phyloP scores from a whole-genome alignment of 352 stramenopile genomes.

The Pythium angustatum region DNA sequence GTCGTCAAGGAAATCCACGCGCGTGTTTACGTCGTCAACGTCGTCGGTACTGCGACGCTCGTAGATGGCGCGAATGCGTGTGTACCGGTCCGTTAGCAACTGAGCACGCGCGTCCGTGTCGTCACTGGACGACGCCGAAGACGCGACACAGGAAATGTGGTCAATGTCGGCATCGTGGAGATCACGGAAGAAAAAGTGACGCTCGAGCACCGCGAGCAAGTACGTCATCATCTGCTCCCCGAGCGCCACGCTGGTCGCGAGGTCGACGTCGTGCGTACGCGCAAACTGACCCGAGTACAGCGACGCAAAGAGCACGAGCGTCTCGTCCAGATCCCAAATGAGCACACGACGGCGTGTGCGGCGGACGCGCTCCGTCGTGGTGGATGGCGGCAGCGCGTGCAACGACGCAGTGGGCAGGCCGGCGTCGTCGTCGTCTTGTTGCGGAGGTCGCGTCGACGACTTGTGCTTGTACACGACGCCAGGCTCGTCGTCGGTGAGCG shows the following conservation, averaged over 20 bases:
- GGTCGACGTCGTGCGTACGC: conserved; percentile 56
- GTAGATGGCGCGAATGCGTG: conserved; percentile 77
- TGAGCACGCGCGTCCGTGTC: neutral
- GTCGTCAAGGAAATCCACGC: conserved; percentile 73
- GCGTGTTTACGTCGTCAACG: neutral
- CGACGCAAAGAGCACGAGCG: conserved; percentile 78
- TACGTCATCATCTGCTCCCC: conserved; percentile 89
- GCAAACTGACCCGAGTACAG: conserved; percentile 77
- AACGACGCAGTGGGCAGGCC: too few relatives aligned
- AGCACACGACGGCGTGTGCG: conserved; percentile 56
- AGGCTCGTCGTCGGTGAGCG: neutral
- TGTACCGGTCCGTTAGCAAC: conserved; percentile 42
- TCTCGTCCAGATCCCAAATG: conserved; percentile 87
- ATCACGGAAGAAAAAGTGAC: conserved; percentile 84
- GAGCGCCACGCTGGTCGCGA: conserved; percentile 55
- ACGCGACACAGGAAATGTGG: conserved; percentile 48
- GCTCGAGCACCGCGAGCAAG: conserved; percentile 74
- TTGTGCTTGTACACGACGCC: conserved; percentile 13
- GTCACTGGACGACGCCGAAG: neutral
- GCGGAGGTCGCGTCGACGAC: too few relatives aligned
- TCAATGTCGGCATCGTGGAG: conserved; percentile 72
- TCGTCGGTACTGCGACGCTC: conserved; percentile 47
- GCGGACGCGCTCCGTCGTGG: conserved; percentile 1
- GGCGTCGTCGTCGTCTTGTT: too few relatives aligned
- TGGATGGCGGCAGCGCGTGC: neutral